Base-by-base conservation (phyloP, 176 grass and related monocot genomes). In the Paspalum notatum region DNA sequence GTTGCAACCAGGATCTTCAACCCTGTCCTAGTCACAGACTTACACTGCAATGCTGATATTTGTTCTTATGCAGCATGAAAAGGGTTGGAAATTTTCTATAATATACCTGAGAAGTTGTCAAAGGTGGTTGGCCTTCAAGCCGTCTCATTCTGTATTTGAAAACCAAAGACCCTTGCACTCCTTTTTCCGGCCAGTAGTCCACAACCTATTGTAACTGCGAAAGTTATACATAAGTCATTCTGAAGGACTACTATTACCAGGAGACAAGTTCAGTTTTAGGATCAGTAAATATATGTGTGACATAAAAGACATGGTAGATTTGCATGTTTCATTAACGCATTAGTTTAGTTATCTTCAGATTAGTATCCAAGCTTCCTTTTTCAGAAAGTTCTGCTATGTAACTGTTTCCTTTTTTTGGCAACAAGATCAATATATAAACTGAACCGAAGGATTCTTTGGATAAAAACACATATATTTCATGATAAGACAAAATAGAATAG, bases 111-210 rank as follows among this genome's bases (percentile, higher is more conserved):
- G 82, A 85, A 62, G 85, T 97, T 60, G 83, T 97, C 48, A 97
- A 65, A 69, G 58, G 64, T 73, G 71, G 77, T 71, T 97, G 93
- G 12, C 88, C 93, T 66, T 97, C 85, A n/a, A 92, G 80, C 47
- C 90, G 74, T 80, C 86, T 84, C 55, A 97, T 68, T 71, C 76
- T 90, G 71, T 88, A 97, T 72, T 92, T 90, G 48, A 66, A 97
- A 74, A 97, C 85, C 18, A 83, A 84, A 60, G 76, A 77, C 27
- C 91, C 79, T 7, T 62, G 57, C 2, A 82, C 22, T 41, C 88
- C 90, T 90, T 88, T 84, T 55, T 88, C 47, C 42, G 80, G 54
- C 85, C 68, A 86, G 72, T 25, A 73, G 24, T 92, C 48, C 9
- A 68, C 58, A 17, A 97, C 93, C 93, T 97, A 83, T 77, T 69